Evolutionary conservation across 805 yeast genomes (phyloP).

Genomic region (Kuraishia borneana): DNA sequence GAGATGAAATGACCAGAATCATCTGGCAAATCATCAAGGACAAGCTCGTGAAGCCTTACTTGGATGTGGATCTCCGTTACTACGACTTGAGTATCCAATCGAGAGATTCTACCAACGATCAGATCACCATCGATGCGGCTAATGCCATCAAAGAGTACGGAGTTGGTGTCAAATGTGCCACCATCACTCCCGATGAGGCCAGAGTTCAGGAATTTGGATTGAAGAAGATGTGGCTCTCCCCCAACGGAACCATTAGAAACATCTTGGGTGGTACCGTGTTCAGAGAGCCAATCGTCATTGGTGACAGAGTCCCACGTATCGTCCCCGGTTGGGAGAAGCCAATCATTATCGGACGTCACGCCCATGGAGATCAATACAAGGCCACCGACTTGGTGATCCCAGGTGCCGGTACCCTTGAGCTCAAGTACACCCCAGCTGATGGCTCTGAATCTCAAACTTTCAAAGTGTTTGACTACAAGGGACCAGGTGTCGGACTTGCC

Average conservation of each 20-base stretch:
- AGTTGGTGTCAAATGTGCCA: conserved; percentile 95
- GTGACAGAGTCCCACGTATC: conserved; percentile 72
- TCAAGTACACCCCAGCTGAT: conserved; percentile 63
- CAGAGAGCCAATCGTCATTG: conserved; percentile 89
- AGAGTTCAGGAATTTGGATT: conserved; percentile 84
- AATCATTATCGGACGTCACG: conserved; percentile 94
- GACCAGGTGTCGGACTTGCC: conserved; percentile 75
- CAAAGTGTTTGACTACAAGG: conserved; percentile 58
- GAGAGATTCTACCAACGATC: conserved; percentile 81
- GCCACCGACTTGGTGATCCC: conserved; percentile 81
- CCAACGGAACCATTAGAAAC: conserved; percentile 95
- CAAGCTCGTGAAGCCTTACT: conserved; percentile 72
- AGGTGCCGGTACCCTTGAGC: conserved; percentile 66
- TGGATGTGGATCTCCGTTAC: conserved; percentile 82
- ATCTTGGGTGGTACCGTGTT: conserved; percentile 94
- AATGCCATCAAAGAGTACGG: conserved; percentile 79
- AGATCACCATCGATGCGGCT: conserved; percentile 85
- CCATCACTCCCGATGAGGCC: conserved; percentile 97
- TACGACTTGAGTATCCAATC: conserved; percentile 82
- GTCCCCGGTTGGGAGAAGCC: conserved; percentile 93
- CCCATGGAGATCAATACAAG: conserved; percentile 93
- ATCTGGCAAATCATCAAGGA: conserved; percentile 90
- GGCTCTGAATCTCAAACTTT: conserved; percentile 44
- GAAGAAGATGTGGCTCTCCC: conserved; percentile 96
- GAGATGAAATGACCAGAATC: conserved; percentile 95